These are phyloP conservation scores for Backusella morwellensis DNA, from an alignment of 192 early-diverging fungal species.

Conservation along the genomic window DNA sequence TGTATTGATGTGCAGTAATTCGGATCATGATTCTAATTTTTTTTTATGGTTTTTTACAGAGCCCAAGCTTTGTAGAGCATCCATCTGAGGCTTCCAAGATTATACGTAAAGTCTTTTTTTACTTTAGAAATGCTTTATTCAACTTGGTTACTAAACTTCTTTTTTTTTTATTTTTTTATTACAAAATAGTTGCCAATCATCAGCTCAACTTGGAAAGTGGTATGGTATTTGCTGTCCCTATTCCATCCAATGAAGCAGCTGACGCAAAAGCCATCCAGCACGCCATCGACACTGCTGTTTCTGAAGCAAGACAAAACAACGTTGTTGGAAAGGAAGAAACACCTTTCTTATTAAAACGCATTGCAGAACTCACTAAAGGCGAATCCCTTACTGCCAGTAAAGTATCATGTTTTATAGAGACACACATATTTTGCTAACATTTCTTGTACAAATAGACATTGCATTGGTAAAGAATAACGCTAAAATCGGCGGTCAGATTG, in stretches of 20 bases:
- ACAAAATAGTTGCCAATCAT: slow-evolving; percentile 49
- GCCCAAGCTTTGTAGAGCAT: slow-evolving; percentile 42
- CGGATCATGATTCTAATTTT: neutral
- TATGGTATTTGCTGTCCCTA: slow-evolving; percentile 87
- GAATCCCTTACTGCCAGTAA: slow-evolving; percentile 76
- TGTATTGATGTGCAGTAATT: neutral
- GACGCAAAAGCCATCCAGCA: slow-evolving; percentile 59
- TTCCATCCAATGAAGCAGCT: slow-evolving; percentile 66
- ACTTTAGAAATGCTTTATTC: neutral
- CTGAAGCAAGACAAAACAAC: slow-evolving; percentile 59
- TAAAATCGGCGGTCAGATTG: slow-evolving; percentile 75
- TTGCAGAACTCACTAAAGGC: slow-evolving; percentile 82
- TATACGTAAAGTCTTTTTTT: slow-evolving; percentile 21
- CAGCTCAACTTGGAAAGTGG: slow-evolving; percentile 73
- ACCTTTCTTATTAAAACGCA: slow-evolving; percentile 87
- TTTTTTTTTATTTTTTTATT: neutral
- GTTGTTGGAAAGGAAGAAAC: slow-evolving; percentile 88
- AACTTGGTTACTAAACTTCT: neutral
- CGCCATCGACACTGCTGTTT: slow-evolving; percentile 70
- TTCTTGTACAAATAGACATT: slow-evolving; percentile 57
- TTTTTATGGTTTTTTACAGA: slow-evolving; percentile 2
- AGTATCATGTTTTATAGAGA: slow-evolving; percentile 23
- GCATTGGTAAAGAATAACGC: slow-evolving; percentile 94
- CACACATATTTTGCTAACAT: slow-evolving; percentile 7
- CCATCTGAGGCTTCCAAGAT: slow-evolving; percentile 43